These are phyloP conservation scores for Entonaema liquescens DNA, from an alignment of 495 filamentous ascomycete genomes.

Conservation along the genomic window DNA sequence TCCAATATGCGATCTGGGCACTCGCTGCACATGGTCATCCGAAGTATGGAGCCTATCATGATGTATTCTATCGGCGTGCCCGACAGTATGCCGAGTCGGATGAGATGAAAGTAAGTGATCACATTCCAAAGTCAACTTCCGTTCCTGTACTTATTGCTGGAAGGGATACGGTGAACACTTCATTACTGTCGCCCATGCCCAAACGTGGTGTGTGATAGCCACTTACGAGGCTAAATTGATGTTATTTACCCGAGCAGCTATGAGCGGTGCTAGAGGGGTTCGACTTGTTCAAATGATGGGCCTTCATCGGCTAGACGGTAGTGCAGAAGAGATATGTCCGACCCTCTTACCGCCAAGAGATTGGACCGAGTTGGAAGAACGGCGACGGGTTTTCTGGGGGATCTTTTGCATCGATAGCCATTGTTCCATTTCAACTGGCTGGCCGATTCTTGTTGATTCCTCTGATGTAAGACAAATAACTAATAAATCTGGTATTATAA, in stretches of 20 bases:
- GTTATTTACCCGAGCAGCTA: constrained; percentile 55
- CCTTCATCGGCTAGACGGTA: constrained; percentile 55
- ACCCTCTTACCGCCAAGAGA: constrained; percentile 49
- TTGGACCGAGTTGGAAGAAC: constrained; percentile 62
- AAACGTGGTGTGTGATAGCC: constrained; percentile 56
- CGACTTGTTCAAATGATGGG: constrained; percentile 58
- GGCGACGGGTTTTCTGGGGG: constrained; percentile 62
- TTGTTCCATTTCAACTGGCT: constrained; percentile 57
- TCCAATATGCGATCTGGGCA: constrained; percentile 61
- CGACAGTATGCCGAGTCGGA: constrained; percentile 60
- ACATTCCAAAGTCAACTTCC: neutral
- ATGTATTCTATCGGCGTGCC: constrained; percentile 56
- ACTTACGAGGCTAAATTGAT: constrained; percentile 54
- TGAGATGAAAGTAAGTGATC: constrained; percentile 54
- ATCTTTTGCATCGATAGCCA: constrained; percentile 61
- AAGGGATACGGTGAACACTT: constrained; percentile 57
- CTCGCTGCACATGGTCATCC: constrained; percentile 49
- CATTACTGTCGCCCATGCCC: constrained; percentile 56
- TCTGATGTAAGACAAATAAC: constrained; percentile 44
- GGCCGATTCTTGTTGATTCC: constrained; percentile 55
- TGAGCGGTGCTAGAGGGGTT: constrained; percentile 53
- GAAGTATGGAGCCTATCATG: constrained; percentile 52
- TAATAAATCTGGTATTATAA: neutral
- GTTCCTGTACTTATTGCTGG: constrained; percentile 4
- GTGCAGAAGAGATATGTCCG: constrained; percentile 47